A percentile compares a stretch with the other conserved stretches of the same genome.
These are phyloP conservation scores for Chrysanthemum lavandulifolium DNA, from an alignment of 129 eudicot species.

Conservation along the genomic window DNA sequence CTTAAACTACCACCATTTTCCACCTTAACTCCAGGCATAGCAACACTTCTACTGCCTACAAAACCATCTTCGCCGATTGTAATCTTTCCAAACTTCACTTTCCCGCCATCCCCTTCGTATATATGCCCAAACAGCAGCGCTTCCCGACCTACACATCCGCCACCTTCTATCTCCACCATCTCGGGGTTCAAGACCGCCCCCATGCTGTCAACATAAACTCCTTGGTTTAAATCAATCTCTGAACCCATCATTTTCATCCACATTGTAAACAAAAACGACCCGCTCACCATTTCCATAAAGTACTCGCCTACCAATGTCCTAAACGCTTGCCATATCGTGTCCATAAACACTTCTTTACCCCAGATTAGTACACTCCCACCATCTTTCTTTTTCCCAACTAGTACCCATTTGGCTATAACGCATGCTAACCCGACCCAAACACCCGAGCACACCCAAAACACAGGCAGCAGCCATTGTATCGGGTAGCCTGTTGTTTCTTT, in stretches of 20 bases:
- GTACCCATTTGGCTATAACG: constrained; percentile 59
- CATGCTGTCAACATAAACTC: constrained; percentile 77
- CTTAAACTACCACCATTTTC: constrained; percentile 61
- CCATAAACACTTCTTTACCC: constrained; percentile 65
- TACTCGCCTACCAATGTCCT: constrained; percentile 69
- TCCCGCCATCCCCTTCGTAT: constrained; percentile 90
- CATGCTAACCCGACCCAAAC: constrained; percentile 50
- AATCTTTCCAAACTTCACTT: constrained; percentile 79
- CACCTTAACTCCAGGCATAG: constrained; percentile 69
- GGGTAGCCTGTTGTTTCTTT: constrained; percentile 44
- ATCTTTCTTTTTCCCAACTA: constrained; percentile 70
- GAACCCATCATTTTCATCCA: constrained; percentile 89
- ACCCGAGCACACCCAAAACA: constrained; percentile 69
- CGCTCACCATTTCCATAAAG: constrained; percentile 70
- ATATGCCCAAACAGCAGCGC: constrained; percentile 75
- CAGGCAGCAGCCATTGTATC: constrained; percentile 58
- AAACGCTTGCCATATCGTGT: constrained; percentile 85
- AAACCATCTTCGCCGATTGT: constrained; percentile 72
- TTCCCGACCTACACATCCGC: constrained; percentile 73
- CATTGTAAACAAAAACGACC: constrained; percentile 52
- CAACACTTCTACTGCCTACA: constrained; percentile 76
- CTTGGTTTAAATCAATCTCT: constrained; percentile 41
- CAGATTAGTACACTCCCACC: constrained; percentile 62
- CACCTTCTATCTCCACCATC: constrained; percentile 76
- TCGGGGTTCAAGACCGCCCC: constrained; percentile 83